A percentile compares a stretch with the other conserved stretches of the same genome.
These are phyloP conservation scores for Abortiporus biennis DNA, from an alignment of 1,284 basidiomycete genomes.

Conservation along the genomic window DNA sequence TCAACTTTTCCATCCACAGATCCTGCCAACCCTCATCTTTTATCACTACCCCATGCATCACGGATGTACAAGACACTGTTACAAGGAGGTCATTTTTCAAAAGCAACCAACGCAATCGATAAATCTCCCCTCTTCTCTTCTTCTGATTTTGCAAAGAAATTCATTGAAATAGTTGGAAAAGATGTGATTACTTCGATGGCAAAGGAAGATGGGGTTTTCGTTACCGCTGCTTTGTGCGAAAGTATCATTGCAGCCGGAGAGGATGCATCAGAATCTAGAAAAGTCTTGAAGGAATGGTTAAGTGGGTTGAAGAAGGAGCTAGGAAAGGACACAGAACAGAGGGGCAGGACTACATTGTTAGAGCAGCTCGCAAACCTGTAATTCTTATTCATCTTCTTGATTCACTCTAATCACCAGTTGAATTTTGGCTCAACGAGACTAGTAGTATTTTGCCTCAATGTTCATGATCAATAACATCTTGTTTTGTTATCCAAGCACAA, in stretches of 20 bases:
- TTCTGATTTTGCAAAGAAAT: slow-evolving; percentile 47
- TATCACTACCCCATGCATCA: slow-evolving; percentile 76
- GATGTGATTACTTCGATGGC: slow-evolving; percentile 58
- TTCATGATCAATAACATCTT: too few species aligned
- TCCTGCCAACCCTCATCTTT: slow-evolving; percentile 47
- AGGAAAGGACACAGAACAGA: slow-evolving; percentile 35
- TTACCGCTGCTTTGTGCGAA: slow-evolving; percentile 73
- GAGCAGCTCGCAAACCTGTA: slow-evolving; percentile 34
- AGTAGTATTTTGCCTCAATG: too few species aligned
- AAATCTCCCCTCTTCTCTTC: slow-evolving; percentile 46
- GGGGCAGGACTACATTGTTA: slow-evolving; percentile 51
- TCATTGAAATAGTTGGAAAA: slow-evolving; percentile 52
- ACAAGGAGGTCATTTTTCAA: slow-evolving; percentile 85
- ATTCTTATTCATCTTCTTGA: too few species aligned
- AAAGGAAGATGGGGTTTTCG: slow-evolving; percentile 65
- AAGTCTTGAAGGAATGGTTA: slow-evolving; percentile 35
- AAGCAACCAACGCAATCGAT: slow-evolving; percentile 46
- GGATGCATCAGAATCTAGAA: slow-evolving; percentile 19
- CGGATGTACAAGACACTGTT: slow-evolving; percentile 82
- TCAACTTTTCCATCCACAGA: slow-evolving; percentile 50
- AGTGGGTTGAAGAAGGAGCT: slow-evolving; percentile 34
- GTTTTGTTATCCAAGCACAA: too few species aligned
- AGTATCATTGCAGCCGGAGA: slow-evolving; percentile 42
- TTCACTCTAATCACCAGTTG: too few species aligned
- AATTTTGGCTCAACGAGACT: too few species aligned